Evolutionary conservation across 1,284 basidiomycete genomes (phyloP), one percentile per base, ranked within the genome.

Genomic region (Gomphus bonarii): DNA sequence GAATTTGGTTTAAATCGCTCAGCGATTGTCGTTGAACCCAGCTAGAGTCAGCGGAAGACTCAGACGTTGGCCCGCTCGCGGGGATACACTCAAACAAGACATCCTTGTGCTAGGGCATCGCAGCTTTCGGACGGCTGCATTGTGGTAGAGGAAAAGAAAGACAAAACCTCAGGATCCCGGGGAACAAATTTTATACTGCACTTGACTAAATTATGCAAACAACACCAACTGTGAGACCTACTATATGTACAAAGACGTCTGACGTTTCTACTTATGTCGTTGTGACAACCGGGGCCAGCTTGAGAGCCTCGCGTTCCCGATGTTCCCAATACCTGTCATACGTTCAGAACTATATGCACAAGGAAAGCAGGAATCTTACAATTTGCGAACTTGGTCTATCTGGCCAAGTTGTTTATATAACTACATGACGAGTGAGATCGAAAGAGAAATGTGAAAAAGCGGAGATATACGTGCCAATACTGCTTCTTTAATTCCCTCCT

Each of bases 351-450:
- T 5, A 48, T 11, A 54, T 51, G 44, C 35, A 22, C 12, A 57
- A 50, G 18, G 14, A 35, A 20, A 57, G 38, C n/a, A 48, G 46
- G 35, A 18, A 73, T 10, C 83, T 54, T 63, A 90, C 85, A 82
- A 84, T 72, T 83, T 88, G 49, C 91, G 76, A 65, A 92, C 90
- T 8, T 78, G 78, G 67, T 95, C 91, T 64, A 85, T 77, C 48
- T 79, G 72, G 1, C 81, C 87, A 25, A 95, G 76, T 4, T 80
- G 77, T 55, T 74, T 81, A 80, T 86, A 94, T 16, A 91, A 73
- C 81, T 84, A 61, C 43, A 56, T 22, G 40, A 58, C 43, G 36
- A 59, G 18, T 14, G 25, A 47, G 50, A 20, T 12, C 18, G 30
- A 14, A 48, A n/a, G 30, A 30, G 50, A 40, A 36, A 35, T 55